phyloP scores from a whole-genome alignment of 371 early-diverging fungal species.

The Parasitella parasitica region DNA sequence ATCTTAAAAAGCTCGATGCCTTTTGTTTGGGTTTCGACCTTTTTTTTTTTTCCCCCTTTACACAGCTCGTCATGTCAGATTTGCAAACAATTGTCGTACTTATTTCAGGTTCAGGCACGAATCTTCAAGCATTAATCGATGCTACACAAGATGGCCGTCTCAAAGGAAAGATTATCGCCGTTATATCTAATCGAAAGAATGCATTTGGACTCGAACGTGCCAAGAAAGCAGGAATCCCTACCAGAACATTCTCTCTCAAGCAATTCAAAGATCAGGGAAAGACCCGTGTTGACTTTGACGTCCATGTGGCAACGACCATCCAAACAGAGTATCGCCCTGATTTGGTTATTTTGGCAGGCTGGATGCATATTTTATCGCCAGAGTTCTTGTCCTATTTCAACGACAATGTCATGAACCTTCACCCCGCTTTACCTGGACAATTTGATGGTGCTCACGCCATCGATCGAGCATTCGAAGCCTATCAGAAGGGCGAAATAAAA shows the following conservation, averaged over 20 bases:
- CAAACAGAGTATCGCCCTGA: slow-evolving; percentile 60
- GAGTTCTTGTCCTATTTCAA: slow-evolving; percentile 76
- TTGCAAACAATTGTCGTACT: slow-evolving; percentile 79
- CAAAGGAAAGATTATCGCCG: slow-evolving; percentile 60
- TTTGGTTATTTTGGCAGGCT: slow-evolving; percentile 93
- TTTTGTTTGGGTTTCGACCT: not conserved
- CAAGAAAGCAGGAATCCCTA: slow-evolving; percentile 78
- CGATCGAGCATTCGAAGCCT: slow-evolving; percentile 88
- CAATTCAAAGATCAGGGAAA: slow-evolving; percentile 77
- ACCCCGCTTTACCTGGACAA: slow-evolving; percentile 94
- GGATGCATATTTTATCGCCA: slow-evolving; percentile 94
- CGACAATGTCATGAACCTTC: slow-evolving; percentile 84
- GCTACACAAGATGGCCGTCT: slow-evolving; percentile 57
- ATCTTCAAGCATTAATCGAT: slow-evolving; percentile 96
- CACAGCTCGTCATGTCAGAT: slow-evolving; percentile 1
- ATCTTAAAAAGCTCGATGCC: slow-evolving; percentile 1
- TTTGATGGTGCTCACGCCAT: slow-evolving; percentile 96
- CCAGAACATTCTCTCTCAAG: slow-evolving; percentile 75
- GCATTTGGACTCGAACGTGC: slow-evolving; percentile 90
- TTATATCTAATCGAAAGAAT: slow-evolving; percentile 77
- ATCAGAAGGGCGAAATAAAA: slow-evolving; percentile 68
- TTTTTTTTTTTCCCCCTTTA: not conserved
- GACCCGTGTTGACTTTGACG: slow-evolving; percentile 85
- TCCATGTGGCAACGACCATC: slow-evolving; percentile 77
- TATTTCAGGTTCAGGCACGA: slow-evolving; percentile 94